These are phyloP conservation scores for Microcyclosporella mali DNA, from an alignment of 2,329 filamentous ascomycete genomes.

Conservation along the genomic window DNA sequence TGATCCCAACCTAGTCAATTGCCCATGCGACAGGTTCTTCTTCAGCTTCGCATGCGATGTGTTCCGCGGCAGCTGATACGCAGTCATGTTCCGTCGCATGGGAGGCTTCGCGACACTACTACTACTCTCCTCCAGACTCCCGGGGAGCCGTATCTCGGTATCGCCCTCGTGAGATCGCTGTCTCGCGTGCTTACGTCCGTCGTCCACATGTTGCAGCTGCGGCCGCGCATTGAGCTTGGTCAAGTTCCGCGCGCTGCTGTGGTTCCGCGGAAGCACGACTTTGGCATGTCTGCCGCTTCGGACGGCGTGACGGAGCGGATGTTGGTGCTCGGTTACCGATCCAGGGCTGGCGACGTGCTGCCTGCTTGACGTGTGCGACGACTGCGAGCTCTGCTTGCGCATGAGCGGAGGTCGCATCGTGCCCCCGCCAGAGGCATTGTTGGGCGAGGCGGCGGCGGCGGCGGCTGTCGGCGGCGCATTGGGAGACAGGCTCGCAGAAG, in stretches of 20 bases:
- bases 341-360: constrained; percentile 21
- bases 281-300: constrained; percentile 24
- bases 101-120: constrained; percentile 11
- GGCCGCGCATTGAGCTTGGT: constrained; percentile 8
- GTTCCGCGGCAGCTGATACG: constrained; percentile 27
- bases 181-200: constrained; percentile 22
- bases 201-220: constrained; percentile 11
- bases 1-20: constrained; percentile 37
- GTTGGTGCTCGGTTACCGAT: constrained; percentile 20
- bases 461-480: neutral
- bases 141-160: constrained; percentile 31
- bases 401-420: constrained; percentile 22
- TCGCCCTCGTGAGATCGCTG: constrained; percentile 28
- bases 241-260: constrained; percentile 30
- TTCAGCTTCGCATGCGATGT: constrained; percentile 29
- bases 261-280: constrained; percentile 29
- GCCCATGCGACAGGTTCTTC: constrained; percentile 41
- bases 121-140: constrained; percentile 26
- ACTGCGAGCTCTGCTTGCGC: constrained; percentile 28
- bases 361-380: constrained; percentile 17
- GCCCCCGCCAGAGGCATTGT: constrained; percentile 5
- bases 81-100: constrained; percentile 29
- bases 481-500: neutral
- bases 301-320: constrained; percentile 20
- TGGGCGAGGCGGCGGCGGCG: neutral